Conservation (phyloP, 495 filamentous ascomycete genomes). For the Astrocystis sublimbata region DNA sequence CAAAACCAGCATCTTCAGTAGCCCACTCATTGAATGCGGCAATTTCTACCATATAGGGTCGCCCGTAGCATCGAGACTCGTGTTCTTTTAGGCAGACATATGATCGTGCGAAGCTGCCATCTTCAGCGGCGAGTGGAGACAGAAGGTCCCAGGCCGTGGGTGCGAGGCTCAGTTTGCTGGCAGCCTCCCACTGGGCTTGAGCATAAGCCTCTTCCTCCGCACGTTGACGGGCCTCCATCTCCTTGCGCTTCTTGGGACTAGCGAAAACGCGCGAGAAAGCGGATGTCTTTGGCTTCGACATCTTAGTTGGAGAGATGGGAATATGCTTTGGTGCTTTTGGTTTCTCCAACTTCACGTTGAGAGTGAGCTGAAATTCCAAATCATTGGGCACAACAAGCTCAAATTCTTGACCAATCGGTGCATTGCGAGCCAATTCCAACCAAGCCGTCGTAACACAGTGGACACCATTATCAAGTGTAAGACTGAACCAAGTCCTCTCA, state of each 20-base stretch:
- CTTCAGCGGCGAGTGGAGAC: conserved; percentile 78
- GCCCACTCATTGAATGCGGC: conserved; percentile 99
- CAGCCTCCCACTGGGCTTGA: conserved; percentile 66
- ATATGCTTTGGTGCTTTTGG: conserved; percentile 56
- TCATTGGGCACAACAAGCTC: conserved; percentile 96
- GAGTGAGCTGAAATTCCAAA: conserved; percentile 93
- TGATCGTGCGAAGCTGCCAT: conserved; percentile 89
- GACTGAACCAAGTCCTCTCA: conserved; percentile 86
- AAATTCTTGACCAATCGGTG: conserved; percentile 97
- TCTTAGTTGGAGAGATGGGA: conserved; percentile 59
- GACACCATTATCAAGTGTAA: conserved; percentile 94
- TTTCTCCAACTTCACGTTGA: conserved; percentile 90
- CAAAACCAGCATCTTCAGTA: conserved; percentile 67
- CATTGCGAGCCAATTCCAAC: conserved; percentile 88
- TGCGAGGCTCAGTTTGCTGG: conserved; percentile 57
- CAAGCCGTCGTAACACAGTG: conserved; percentile 97
- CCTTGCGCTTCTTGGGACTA: conserved; percentile 91
- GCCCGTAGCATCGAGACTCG: conserved; percentile 79
- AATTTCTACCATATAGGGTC: conserved; percentile 82
- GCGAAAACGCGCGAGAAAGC: conserved; percentile 91
- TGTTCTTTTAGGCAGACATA: conserved; percentile 93
- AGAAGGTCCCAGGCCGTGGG: conserved; percentile 83
- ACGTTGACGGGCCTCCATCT: conserved; percentile 78
- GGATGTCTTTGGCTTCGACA: conserved; percentile 66
- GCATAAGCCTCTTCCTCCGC: conserved; percentile 69